These are phyloP conservation scores for Biscogniauxia mediterranea DNA, from an alignment of 2,329 filamentous ascomycete species.

Conservation along the genomic window DNA sequence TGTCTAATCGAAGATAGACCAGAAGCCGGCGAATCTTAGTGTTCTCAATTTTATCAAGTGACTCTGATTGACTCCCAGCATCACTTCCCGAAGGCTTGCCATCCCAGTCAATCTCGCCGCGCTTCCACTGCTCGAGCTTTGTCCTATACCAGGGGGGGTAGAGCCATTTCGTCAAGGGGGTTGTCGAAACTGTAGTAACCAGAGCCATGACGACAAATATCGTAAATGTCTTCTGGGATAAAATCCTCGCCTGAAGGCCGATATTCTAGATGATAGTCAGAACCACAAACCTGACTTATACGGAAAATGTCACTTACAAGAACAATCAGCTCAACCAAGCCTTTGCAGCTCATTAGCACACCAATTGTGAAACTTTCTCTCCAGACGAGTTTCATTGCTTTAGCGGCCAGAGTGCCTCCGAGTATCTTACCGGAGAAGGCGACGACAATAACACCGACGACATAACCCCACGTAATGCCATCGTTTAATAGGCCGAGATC, in stretches of 20 bases:
- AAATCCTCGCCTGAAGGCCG: conserved; percentile 68
- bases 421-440: conserved; percentile 84
- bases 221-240: conserved; percentile 70
- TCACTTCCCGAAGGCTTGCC: conserved; percentile 50
- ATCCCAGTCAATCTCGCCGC: conserved; percentile 78
- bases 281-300: neutral
- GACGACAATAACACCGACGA: conserved; percentile 75
- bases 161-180: conserved; percentile 63
- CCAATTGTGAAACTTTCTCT: conserved; percentile 87
- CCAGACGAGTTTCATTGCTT: conserved; percentile 77
- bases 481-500: conserved; percentile 80
- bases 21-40: conserved; percentile 62
- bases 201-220: conserved; percentile 84
- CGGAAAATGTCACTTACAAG: conserved; percentile 54
- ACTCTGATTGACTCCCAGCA: conserved; percentile 36
- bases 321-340: conserved; percentile 92
- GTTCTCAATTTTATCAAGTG: conserved; percentile 33
- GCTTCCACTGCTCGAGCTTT: conserved; percentile 63
- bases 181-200: conserved; percentile 71
- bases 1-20: conserved; percentile 82
- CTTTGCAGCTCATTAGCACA: conserved; percentile 93
- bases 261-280: conserved; percentile 51
- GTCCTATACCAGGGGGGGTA: conserved; percentile 75
- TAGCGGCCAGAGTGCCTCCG: conserved; percentile 77
- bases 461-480: conserved; percentile 86